phyloP scores from a whole-genome alignment of 2,329 filamentous ascomycete species.

The Xylariaceae sp. region DNA sequence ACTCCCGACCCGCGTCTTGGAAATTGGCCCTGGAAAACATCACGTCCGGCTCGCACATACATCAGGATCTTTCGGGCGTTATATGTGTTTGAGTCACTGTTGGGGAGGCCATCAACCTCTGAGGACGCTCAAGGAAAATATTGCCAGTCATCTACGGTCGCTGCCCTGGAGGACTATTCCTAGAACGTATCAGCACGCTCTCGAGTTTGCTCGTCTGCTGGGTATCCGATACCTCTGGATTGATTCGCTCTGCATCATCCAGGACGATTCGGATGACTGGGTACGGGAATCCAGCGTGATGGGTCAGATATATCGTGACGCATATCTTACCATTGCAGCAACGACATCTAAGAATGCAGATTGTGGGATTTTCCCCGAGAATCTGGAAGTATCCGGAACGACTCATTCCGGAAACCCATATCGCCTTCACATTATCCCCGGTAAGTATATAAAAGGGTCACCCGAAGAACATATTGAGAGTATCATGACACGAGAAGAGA shows the following conservation, averaged over 20 bases:
- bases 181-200: background rate
- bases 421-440: background rate
- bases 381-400: too few relatives aligned
- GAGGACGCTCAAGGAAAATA: background rate
- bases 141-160: background rate
- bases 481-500: background rate
- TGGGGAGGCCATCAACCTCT: background rate
- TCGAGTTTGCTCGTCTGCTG: background rate
- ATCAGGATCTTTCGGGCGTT: background rate
- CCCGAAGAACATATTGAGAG: background rate
- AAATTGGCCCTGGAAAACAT: background rate
- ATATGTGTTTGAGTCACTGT: background rate
- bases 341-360: background rate
- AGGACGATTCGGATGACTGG: slow-evolving; percentile 19
- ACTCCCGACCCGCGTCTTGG: background rate
- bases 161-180: background rate
- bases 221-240: slow-evolving; percentile 6
- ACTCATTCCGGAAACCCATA: background rate
- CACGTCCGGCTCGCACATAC: background rate
- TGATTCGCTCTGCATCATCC: slow-evolving; percentile 9
- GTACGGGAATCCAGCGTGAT: slow-evolving; percentile 23
- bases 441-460: too few relatives aligned
- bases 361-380: background rate
- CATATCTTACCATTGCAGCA: slow-evolving; percentile 23
- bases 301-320: slow-evolving; percentile 25